Evolutionary conservation across 2,329 filamentous ascomycete species (phyloP).

Genomic region (Aspergillus fructus): DNA sequence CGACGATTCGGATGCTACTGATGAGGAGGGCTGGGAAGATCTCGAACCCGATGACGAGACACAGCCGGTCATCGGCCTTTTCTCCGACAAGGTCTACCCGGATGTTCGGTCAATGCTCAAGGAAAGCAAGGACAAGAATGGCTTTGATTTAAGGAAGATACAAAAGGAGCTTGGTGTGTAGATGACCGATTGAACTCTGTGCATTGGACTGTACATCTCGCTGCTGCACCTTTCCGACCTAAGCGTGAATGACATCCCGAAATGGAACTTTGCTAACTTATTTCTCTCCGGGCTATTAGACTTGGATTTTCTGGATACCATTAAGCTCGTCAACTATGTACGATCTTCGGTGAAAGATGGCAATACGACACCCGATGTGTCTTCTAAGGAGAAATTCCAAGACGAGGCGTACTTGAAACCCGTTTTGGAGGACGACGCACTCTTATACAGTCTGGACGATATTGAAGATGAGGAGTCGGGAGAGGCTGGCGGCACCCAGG

Average conservation of each 20-base stretch:
- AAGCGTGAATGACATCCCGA: constrained; percentile 5
- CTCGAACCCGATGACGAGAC: constrained; percentile 63
- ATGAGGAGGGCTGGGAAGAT: constrained; percentile 58
- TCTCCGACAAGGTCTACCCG: constrained; percentile 66
- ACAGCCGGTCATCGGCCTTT: constrained; percentile 65
- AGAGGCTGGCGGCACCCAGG: constrained; percentile 30
- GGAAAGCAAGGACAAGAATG: constrained; percentile 65
- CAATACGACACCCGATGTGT: constrained; percentile 53
- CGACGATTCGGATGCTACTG: constrained; percentile 47
- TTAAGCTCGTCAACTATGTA: constrained; percentile 73
- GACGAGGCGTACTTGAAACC: constrained; percentile 81
- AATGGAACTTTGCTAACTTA: constrained; percentile 14
- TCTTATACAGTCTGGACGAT: constrained; percentile 86
- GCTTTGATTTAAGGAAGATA: constrained; percentile 65
- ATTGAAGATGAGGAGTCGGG: constrained; percentile 48
- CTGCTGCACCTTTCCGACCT: constrained; percentile 9
- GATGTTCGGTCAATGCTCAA: constrained; percentile 65
- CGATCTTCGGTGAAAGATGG: constrained; percentile 49
- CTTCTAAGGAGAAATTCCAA: constrained; percentile 63
- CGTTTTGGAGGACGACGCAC: constrained; percentile 81
- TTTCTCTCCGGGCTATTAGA: constrained; percentile 38
- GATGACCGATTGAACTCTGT: constrained; percentile 16
- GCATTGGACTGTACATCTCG: constrained; percentile 10
- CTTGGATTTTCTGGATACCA: constrained; percentile 70
- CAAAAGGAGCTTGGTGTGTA: constrained; percentile 52